Base-by-base conservation (phyloP, 2,329 filamentous ascomycete species). In the Penicillium sp. region DNA sequence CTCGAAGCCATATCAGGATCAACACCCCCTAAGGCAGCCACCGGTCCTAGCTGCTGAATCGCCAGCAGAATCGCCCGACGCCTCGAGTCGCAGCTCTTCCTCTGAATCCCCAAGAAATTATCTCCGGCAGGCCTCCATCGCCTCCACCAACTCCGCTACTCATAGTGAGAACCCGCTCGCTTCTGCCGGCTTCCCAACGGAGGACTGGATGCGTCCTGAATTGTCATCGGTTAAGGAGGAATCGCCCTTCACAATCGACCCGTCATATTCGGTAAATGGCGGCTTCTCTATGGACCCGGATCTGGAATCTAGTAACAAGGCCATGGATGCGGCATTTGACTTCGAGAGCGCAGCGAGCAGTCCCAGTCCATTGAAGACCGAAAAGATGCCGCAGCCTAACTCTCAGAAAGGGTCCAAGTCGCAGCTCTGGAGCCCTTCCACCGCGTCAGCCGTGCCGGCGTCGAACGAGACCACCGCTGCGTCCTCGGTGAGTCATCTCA, bases 301-400 rank as follows among this genome's bases (percentile, higher is more conserved):
- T 36, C 50, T 71, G 29, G 70, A 72, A 45, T 64, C 59, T 5
- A 72, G 68, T 41, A 72, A 72, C 44, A 67, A 64, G 45, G 68
- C 67, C 11, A 72, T 73, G 70, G 69, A 70, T 48, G 69, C 69
- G 18, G 69, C 68, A 9, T 73, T 73, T 42, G 70, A 73, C 47
- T 73, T 73, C 45, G 69, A 72, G 29, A 72, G 69, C 43, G 70
- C 70, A 20, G 69, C 68, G 6, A 72, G 69, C 50, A 72, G 68
- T 23, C 69, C 70, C 2, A 72, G 67, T 44, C 68, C 58, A 26
- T 56, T 67, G 42, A 70, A 62, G 36, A 45, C 43, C 21, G 62
- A 60, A 31, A 45, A 51, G 14, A 48, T 49, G 14, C 45, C 50
- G 26, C 51, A 50, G 26, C 39, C 53, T 25, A 61, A 56, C 42